Evolutionary conservation across 2,329 filamentous ascomycete species (phyloP).

Genomic region (Hypoxylon sp.): DNA sequence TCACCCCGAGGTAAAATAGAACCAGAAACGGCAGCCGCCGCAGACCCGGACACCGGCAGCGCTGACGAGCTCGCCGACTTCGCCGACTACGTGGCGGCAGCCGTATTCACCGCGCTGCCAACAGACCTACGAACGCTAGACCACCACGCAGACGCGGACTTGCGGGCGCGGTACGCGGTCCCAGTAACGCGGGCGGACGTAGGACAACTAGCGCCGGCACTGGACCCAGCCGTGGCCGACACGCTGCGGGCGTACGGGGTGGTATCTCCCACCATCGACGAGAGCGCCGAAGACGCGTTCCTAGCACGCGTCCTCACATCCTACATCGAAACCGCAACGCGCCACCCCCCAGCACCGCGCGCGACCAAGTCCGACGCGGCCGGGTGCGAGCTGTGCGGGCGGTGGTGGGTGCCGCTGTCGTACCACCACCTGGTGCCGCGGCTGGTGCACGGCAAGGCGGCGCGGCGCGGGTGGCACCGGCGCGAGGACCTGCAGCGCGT

Average conservation of each 20-base stretch:
- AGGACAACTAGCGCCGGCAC: conserved; percentile 55
- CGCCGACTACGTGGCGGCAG: conserved; percentile 76
- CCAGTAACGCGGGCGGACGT: conserved; percentile 63
- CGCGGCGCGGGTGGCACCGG: conserved; percentile 81
- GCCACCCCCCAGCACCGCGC: conserved; percentile 70
- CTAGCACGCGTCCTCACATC: conserved; percentile 68
- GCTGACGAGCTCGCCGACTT: conserved; percentile 80
- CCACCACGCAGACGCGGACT: conserved; percentile 57
- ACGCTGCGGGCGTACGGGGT: conserved; percentile 73
- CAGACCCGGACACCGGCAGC: conserved; percentile 42
- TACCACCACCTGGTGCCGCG: conserved; percentile 90
- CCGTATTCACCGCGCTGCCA: conserved; percentile 74
- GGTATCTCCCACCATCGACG: no score
- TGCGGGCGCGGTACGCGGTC: conserved; percentile 64
- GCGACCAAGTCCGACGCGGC: conserved; percentile 60
- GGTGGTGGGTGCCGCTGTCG: conserved; percentile 77
- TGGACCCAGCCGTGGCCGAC: conserved; percentile 70
- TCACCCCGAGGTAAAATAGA: no score
- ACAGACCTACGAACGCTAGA: conserved; percentile 66
- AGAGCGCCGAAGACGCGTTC: conserved; percentile 58
- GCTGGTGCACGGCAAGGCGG: conserved; percentile 75
- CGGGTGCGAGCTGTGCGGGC: conserved; percentile 78
- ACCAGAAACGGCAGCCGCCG: conserved; percentile 8
- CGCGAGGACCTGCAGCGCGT: conserved; percentile 79
- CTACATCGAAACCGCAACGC: conserved; percentile 66